Base-by-base conservation (phyloP, 257 asterid species). In the Rhazya stricta region DNA sequence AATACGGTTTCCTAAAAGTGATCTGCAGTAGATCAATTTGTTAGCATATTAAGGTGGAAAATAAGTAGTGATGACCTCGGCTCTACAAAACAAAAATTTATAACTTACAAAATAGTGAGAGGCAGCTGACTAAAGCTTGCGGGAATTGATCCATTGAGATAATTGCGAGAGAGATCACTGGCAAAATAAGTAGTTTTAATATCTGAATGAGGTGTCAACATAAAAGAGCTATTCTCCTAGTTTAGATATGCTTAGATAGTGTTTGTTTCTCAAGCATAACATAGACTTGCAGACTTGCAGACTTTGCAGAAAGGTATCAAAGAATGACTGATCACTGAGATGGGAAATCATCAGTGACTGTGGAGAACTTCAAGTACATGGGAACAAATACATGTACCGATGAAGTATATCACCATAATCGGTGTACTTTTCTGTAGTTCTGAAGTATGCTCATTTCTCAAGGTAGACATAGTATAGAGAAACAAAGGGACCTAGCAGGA, bases 101-200 rank as follows among this genome's bases (percentile, higher is more conserved):
- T 39, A 69, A 85, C 96, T 87, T 83, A 94, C 99, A 94, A 16
- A 36, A 0, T 78, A 73, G 68, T 70, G 53, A 94, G 75, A 53
- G 85, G 87, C 80, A 89, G 86, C 82, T 58, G 84, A 66, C 88
- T 84, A 56, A 83, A 89, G 62, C 16, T 75, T 36, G 82, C 15
- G 43, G 99, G 97, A 81, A 94, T 84, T 21, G 97, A 60, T 76
- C 99, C 97, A 75, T 83, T 88, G 73, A 94, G 82, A 84, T 83
- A 85, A 83, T 94, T 94, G 57, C 88, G 94, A 71, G 88, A 1
- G 60, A 94, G 83, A 79, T 94, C 97, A 70, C 99, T 94, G 90
- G 50, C 56, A 81, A 61, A 37, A 67, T 27, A 80, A 72, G 80
- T 58, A 36, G 39, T 62, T 32, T 32, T 62, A 62, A 23, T 18